A percentile compares a stretch with the other conserved stretches of the same genome.
phyloP scores from a whole-genome alignment of 805 yeast genomes.

The Pichia eremophila region DNA sequence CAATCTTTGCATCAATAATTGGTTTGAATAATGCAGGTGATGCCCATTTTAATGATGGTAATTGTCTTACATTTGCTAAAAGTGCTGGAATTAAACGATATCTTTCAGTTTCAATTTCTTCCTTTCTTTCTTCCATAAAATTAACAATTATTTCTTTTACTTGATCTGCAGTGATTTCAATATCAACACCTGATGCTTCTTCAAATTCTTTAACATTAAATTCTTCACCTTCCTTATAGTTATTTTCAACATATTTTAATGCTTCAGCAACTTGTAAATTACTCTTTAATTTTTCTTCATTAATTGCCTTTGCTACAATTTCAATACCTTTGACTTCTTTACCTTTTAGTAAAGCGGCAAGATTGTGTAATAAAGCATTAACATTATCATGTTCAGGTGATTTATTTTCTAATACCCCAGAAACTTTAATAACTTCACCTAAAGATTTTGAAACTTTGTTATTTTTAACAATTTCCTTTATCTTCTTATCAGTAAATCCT shows the following conservation, averaged over 20 bases:
- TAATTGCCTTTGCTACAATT: slow-evolving; percentile 51
- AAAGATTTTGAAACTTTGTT: slow-evolving; percentile 73
- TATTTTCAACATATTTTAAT: slow-evolving; percentile 55
- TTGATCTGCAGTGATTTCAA: slow-evolving; percentile 56
- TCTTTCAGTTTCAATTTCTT: slow-evolving; percentile 58
- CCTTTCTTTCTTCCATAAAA: slow-evolving; percentile 52
- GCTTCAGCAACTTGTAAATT: slow-evolving; percentile 75
- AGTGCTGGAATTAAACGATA: slow-evolving; percentile 71
- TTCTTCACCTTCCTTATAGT: slow-evolving; percentile 19
- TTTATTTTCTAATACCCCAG: slow-evolving; percentile 13
- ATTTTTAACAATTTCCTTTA: slow-evolving; percentile 76
- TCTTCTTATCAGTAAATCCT: slow-evolving; percentile 66
- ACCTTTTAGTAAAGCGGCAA: slow-evolving; percentile 66
- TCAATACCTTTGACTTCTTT: slow-evolving; percentile 40
- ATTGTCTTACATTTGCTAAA: slow-evolving; percentile 64
- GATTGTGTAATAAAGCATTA: slow-evolving; percentile 59
- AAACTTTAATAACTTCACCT: slow-evolving; percentile 44
- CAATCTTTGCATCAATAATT: slow-evolving; percentile 67
- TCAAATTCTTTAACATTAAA: slow-evolving; percentile 46
- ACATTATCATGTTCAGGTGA: slow-evolving; percentile 36
- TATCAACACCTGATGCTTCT: slow-evolving; percentile 72
- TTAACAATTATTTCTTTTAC: slow-evolving; percentile 47
- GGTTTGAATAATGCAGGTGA: slow-evolving; percentile 82
- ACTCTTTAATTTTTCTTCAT: slow-evolving; percentile 54
- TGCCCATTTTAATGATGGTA: slow-evolving; percentile 85